phyloP scores from a whole-genome alignment of 1,139 yeast genomes.

The Blastobotrys petasosporus region DNA sequence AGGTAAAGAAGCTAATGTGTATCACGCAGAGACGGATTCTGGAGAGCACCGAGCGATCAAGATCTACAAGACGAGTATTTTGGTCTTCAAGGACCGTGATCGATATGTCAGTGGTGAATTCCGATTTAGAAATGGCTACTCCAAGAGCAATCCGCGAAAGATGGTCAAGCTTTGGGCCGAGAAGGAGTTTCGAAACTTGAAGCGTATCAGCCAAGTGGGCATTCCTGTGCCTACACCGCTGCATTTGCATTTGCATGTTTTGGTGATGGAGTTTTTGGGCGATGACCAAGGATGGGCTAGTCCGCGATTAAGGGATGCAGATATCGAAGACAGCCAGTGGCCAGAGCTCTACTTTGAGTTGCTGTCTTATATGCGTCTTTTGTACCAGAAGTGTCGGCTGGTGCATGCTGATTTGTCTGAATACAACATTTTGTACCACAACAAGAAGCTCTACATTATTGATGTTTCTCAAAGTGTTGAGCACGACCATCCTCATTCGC shows the following conservation, averaged over 20 bases:
- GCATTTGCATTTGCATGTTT: constrained; percentile 80
- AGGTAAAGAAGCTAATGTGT: constrained; percentile 97
- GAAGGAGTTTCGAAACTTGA: constrained; percentile 89
- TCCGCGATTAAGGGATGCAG: constrained; percentile 78
- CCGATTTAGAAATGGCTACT: constrained; percentile 77
- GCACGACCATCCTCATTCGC: constrained; percentile 95
- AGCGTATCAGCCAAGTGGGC: constrained; percentile 68
- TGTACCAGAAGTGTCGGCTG: constrained; percentile 81
- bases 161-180: constrained; percentile 99
- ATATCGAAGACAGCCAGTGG: constrained; percentile 47
- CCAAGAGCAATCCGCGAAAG: constrained; percentile 87
- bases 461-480: constrained; percentile 98
- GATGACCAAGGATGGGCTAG: constrained; percentile 67
- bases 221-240: constrained; percentile 92
- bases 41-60: constrained; percentile 64
- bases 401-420: constrained; percentile 98
- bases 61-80: constrained; percentile 89
- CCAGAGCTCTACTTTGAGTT: constrained; percentile 68
- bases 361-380: constrained; percentile 74
- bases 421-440: constrained; percentile 79
- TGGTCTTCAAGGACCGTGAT: constrained; percentile 94
- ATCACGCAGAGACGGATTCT: constrained; percentile 78
- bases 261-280: constrained; percentile 92
- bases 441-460: constrained; percentile 74
- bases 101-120: constrained; percentile 95